Evolutionary conservation across 2,329 filamentous ascomycete genomes (phyloP).

Genomic region (Chaetomium sp.): DNA sequence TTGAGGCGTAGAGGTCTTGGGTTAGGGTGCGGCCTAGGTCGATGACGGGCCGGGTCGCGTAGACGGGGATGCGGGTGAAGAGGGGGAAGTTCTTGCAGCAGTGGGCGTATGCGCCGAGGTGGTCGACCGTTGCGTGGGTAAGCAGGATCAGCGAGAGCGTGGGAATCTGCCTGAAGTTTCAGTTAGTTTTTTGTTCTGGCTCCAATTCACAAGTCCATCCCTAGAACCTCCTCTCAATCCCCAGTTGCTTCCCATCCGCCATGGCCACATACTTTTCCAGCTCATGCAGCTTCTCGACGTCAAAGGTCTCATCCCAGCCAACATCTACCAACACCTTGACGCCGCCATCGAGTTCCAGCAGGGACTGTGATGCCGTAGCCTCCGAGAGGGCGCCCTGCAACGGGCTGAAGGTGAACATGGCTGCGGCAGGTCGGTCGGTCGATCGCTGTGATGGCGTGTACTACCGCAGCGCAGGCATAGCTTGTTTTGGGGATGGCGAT

Average conservation of each 20-base stretch:
- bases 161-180: constrained; percentile 63
- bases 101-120: constrained; percentile 89
- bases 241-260: background rate
- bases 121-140: constrained; percentile 85
- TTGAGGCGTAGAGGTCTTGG: constrained; percentile 87
- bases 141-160: constrained; percentile 90
- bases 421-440: constrained; percentile 22
- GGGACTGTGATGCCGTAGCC: constrained; percentile 84
- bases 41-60: constrained; percentile 89
- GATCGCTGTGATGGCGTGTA: background rate
- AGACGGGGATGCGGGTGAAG: constrained; percentile 88
- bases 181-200: background rate
- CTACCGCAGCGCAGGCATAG: constrained; percentile 11
- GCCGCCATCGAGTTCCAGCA: constrained; percentile 91
- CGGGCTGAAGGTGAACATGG: constrained; percentile 94
- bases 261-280: constrained; percentile 65
- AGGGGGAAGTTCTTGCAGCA: constrained; percentile 94
- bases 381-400: constrained; percentile 85
- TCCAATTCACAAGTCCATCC: background rate
- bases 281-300: constrained; percentile 72
- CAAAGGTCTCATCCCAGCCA: constrained; percentile 92
- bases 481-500: background rate
- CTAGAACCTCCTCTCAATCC: background rate
- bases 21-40: constrained; percentile 84
- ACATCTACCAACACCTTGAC: constrained; percentile 93